Conservation (phyloP, 805 yeast species). For the Monosporozyma siamensis region DNA sequence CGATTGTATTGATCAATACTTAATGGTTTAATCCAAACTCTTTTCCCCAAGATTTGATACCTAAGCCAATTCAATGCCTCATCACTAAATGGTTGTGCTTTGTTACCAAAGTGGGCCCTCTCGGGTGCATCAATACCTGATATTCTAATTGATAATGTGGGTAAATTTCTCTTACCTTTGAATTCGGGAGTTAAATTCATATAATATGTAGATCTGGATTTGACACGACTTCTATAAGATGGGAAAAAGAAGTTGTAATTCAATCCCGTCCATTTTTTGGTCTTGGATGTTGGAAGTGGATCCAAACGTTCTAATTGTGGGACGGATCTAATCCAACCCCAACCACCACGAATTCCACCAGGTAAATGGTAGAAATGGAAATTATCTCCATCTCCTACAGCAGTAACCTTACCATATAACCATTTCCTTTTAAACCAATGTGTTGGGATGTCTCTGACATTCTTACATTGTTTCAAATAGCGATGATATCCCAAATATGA, state of each 20-base stretch:
- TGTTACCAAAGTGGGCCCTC: slow-evolving; percentile 85
- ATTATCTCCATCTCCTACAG: slow-evolving; percentile 95
- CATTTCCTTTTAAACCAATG: slow-evolving; percentile 36
- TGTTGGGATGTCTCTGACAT: slow-evolving; percentile 43
- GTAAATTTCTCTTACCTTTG: slow-evolving; percentile 24
- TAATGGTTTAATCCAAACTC: slow-evolving; percentile 68
- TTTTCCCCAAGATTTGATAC: slow-evolving; percentile 51
- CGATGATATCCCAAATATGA: slow-evolving; percentile 37
- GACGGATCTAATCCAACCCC: slow-evolving; percentile 79
- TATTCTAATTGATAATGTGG: slow-evolving; percentile 69
- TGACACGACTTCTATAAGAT: background rate
- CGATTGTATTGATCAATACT: slow-evolving; percentile 82
- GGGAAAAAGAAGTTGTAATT: background rate
- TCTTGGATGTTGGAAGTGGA: too few relatives aligned
- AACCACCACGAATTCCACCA: slow-evolving; percentile 78
- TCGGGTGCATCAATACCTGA: slow-evolving; percentile 98
- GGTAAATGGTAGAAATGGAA: slow-evolving; percentile 90
- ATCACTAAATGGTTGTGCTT: slow-evolving; percentile 78
- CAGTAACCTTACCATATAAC: slow-evolving; percentile 64
- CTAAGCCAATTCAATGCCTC: slow-evolving; percentile 80
- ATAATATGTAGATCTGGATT: slow-evolving; percentile 15
- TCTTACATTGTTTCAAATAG: slow-evolving; percentile 42
- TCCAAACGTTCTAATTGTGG: slow-evolving; percentile 45
- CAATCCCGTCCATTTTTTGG: too few relatives aligned
- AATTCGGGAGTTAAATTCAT: slow-evolving; percentile 19